A percentile compares a stretch with the other conserved stretches of the same genome.
phyloP scores from a whole-genome alignment of 306 rosid genomes.

The Gastrolobium villosum region DNA sequence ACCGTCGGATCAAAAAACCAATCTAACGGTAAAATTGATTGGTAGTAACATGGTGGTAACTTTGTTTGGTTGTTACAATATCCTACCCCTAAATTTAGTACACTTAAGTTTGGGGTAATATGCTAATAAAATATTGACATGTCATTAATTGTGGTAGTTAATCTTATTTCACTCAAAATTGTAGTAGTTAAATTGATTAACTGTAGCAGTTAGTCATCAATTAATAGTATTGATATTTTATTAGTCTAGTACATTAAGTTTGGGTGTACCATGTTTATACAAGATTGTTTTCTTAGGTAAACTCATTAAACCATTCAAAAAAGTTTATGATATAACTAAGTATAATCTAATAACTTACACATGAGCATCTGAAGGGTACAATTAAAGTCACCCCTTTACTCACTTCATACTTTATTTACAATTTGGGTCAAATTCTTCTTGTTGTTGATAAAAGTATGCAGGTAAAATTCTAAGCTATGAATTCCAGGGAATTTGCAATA shows the following conservation, averaged over 20 bases:
- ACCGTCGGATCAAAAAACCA: too few relatives aligned
- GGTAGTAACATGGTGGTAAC: too few relatives aligned
- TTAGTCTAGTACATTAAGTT: not conserved
- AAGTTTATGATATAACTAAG: not conserved
- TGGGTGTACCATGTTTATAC: not conserved
- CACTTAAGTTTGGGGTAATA: not conserved
- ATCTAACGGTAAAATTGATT: too few relatives aligned
- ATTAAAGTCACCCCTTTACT: not conserved
- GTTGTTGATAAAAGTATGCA: not conserved
- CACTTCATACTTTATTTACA: not conserved
- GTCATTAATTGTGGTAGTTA: not conserved
- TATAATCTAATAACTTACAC: not conserved
- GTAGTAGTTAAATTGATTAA: not conserved
- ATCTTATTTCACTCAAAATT: not conserved
- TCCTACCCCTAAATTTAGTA: not conserved
- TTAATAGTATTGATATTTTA: not conserved
- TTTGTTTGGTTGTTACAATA: too few relatives aligned
- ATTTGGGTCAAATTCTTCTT: constrained; percentile 5
- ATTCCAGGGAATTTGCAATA: not conserved
- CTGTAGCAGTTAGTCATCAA: not conserved
- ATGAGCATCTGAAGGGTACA: not conserved
- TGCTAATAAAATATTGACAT: not conserved
- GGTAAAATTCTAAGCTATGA: constrained; percentile 9
- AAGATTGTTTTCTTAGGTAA: not conserved
- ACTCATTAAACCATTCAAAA: not conserved